phyloP scores from a whole-genome alignment of 768 basidiomycete species.

The Rhodosporidiobolus sp. region DNA sequence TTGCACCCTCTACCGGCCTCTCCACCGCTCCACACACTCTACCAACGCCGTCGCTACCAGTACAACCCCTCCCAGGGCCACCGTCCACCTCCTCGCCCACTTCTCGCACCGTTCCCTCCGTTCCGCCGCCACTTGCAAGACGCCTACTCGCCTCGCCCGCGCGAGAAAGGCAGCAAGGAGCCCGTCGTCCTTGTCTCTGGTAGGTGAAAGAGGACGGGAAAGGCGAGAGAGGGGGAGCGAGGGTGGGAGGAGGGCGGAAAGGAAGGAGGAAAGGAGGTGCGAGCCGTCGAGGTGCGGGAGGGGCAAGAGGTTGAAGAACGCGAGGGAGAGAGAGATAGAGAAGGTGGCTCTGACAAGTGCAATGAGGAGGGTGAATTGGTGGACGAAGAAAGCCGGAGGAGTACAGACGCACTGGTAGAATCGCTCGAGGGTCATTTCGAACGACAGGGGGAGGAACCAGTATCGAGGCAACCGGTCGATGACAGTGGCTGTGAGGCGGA shows the following conservation, averaged over 20 bases:
- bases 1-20: neutral
- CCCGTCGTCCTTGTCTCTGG: neutral
- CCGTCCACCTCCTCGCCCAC: constrained; percentile 7
- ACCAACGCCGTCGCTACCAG: neutral
- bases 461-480: neutral
- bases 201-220: too few species aligned
- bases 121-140: neutral
- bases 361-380: neutral
- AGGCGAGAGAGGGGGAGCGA: neutral
- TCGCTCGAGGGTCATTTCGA: constrained; percentile 53
- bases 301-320: constrained; percentile 33
- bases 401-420: constrained; percentile 5
- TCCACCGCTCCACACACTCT: neutral
- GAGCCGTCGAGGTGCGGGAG: constrained; percentile 31
- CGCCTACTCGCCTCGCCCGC: neutral
- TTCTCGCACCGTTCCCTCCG: neutral
- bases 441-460: constrained; percentile 64
- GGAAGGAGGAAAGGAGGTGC: constrained; percentile 15
- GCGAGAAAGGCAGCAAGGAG: neutral
- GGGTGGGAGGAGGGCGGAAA: neutral
- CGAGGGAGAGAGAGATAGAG: constrained; percentile 21
- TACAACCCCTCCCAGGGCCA: neutral
- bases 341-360: neutral
- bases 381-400: neutral
- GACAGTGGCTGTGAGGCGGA: neutral